Base-by-base conservation (phyloP, 2,329 filamentous ascomycete genomes). In the Emmonsia crescens region DNA sequence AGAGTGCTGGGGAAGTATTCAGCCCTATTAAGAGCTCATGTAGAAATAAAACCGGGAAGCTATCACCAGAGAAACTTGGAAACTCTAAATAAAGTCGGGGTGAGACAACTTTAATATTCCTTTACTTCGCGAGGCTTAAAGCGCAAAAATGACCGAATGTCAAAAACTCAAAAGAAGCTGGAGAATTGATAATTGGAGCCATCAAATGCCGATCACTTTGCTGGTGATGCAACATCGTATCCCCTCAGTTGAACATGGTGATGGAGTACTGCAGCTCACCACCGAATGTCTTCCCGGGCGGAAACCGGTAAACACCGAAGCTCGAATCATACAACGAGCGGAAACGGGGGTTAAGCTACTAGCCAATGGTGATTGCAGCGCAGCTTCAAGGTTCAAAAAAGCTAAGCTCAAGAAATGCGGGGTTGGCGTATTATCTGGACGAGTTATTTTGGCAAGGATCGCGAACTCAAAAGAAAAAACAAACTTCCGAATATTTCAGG, bases 151-250 rank as follows among this genome's bases (percentile, higher is more conserved):
- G 19, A 54, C 8, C 29, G 49, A 33, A 54, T 10, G 6, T 33
- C 31, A 21, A 55, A 24, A 21, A 36, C n/a, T n/a, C 31, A 55
- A 21, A 16, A 10, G 9, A 48, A 49, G 31, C 36, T 12, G 36
- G n/a, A 5, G 16, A 44, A 52, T 3, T 44, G 16, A 44, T 21
- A 56, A 56, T 19, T 38, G 12, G 38, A n/a, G 14, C 19, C 24
- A 57, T 19, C 14, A 14, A 46, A 31, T 33, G 51, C 19, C 27
- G 51, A 48, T 48, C 44, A 21, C 9, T 40, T 46, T 46, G 33
- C 24, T 33, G 38, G 40, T 57, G 55, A 46, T 33, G 55, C 27
- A 31, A 57, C 55, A 40, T 57, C 55, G 55, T 57, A 57, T 57
- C 19, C 55, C 5, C 24, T 16, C 9, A n/a, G 21, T 21, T 42